A percentile compares a stretch with the other conserved stretches of the same genome.
These are phyloP conservation scores for Coniochaeta sp. DNA, from an alignment of 2,329 filamentous ascomycete species.

Conservation along the genomic window DNA sequence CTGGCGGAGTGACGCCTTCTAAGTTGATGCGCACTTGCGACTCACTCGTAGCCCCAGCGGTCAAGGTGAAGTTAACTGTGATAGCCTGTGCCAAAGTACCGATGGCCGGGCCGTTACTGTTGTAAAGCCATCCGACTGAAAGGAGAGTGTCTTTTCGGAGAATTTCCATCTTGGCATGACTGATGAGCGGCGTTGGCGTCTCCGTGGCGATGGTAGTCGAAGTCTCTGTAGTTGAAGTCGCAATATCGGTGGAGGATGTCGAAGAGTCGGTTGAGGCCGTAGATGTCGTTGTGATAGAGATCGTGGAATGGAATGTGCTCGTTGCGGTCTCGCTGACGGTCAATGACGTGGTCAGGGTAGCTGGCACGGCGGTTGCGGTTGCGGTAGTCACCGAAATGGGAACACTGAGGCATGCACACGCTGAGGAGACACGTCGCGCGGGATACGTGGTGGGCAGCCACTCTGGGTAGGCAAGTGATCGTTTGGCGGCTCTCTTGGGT, in stretches of 20 bases:
- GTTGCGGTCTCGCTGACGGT: conserved; percentile 6
- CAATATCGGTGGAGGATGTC: neutral
- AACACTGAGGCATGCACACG: conserved; percentile 7
- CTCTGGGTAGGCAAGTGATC: conserved; percentile 5
- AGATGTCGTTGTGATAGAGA: neutral
- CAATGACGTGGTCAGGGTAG: conserved; percentile 4
- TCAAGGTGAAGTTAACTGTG: conserved; percentile 2
- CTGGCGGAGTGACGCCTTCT: neutral
- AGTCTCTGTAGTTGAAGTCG: neutral
- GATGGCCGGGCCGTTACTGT: conserved; percentile 6
- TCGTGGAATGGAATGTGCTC: conserved; percentile 1
- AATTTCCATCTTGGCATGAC: conserved; percentile 5
- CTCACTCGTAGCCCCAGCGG: neutral
- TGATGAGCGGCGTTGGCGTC: conserved; percentile 1
- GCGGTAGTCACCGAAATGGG: conserved; percentile 4
- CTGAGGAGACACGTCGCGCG: conserved; percentile 4
- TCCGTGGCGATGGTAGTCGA: conserved; percentile 4
- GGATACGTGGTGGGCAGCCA: conserved; percentile 7
- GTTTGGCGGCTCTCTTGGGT: conserved; percentile 4
- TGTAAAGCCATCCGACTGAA: conserved; percentile 4
- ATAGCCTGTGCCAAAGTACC: neutral
- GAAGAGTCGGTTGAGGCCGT: neutral
- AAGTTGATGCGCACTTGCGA: conserved; percentile 3
- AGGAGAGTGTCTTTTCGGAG: conserved; percentile 4
- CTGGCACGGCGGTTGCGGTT: conserved; percentile 4